A percentile compares a stretch with the other conserved stretches of the same genome.
Evolutionary conservation across 2,329 filamentous ascomycete genomes (phyloP).

Genomic region (Capronia americana): DNA sequence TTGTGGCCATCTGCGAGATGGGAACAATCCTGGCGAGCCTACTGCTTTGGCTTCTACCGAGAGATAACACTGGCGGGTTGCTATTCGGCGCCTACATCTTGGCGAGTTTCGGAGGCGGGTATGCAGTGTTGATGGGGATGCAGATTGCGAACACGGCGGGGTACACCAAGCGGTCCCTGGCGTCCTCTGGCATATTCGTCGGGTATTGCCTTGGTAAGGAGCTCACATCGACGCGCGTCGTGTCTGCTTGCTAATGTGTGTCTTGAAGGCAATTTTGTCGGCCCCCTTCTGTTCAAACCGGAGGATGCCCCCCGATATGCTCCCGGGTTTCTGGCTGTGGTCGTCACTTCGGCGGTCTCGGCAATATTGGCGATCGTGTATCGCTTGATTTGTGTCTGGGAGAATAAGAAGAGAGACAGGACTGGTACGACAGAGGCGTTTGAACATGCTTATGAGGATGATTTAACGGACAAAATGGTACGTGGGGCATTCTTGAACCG

Average conservation of each 20-base stretch:
- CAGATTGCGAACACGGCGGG: conserved; percentile 48
- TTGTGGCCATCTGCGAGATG: conserved; percentile 51
- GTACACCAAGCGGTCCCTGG: conserved; percentile 39
- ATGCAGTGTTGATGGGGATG: conserved; percentile 60
- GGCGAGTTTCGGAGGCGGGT: conserved; percentile 54
- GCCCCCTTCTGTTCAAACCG: conserved; percentile 29
- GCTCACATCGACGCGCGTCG: conserved; percentile 41
- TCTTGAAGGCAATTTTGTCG: conserved; percentile 43
- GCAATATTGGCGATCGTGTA: conserved; percentile 42
- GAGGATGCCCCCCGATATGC: conserved; percentile 43
- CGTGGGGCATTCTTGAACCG: neutral
- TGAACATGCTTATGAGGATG: conserved; percentile 61
- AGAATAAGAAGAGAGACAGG: conserved; percentile 30
- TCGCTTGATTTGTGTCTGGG: conserved; percentile 39
- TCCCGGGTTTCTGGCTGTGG: conserved; percentile 45
- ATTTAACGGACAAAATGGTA: conserved; percentile 54
- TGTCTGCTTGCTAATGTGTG: neutral
- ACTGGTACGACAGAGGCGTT: conserved; percentile 51
- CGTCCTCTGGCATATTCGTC: conserved; percentile 37
- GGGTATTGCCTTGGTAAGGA: conserved; percentile 51
- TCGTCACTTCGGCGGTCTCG: conserved; percentile 21
- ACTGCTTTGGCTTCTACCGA: conserved; percentile 55
- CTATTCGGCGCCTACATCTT: conserved; percentile 60
- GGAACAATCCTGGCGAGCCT: conserved; percentile 53
- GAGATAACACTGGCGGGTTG: conserved; percentile 51